Evolutionary conservation across 169 alveolate species (phyloP).

Genomic region (Eimeria falciformis): DNA sequence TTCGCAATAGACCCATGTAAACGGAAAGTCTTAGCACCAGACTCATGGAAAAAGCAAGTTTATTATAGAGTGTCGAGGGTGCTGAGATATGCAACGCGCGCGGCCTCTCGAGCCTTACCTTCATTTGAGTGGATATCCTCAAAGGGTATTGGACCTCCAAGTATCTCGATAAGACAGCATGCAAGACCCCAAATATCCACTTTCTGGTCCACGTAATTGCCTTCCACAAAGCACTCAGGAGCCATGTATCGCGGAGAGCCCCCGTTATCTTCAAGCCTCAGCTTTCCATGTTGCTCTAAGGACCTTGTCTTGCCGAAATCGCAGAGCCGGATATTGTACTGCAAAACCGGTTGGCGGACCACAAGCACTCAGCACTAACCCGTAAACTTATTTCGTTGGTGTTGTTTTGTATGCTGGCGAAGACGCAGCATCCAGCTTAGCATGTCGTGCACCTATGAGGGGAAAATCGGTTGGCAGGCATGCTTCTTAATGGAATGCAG

Average conservation of each 20-base stretch:
- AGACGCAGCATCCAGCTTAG: no score
- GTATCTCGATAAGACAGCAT: constrained; percentile 88
- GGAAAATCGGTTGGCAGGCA: no score
- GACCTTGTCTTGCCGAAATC: constrained; percentile 88
- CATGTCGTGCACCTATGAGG: no score
- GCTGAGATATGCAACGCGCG: not conserved
- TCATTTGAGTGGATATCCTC: constrained; percentile 84
- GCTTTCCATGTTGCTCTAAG: constrained; percentile 80
- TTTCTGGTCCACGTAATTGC: constrained; percentile 84
- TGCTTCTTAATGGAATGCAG: no score
- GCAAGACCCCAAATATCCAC: constrained; percentile 89
- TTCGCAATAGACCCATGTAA: not conserved
- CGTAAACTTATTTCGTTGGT: not conserved
- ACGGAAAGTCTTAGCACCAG: not conserved
- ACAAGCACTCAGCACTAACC: not conserved
- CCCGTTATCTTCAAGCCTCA: constrained; percentile 87
- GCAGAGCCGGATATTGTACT: constrained; percentile 85
- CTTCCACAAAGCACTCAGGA: constrained; percentile 87
- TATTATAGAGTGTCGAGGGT: not conserved
- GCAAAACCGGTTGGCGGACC: constrained; percentile 22
- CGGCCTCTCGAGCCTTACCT: constrained; percentile 48
- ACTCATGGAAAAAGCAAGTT: not conserved
- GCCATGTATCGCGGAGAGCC: constrained; percentile 92
- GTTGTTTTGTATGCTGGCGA: no score
- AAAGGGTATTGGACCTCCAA: constrained; percentile 88